Base-by-base conservation (phyloP, 148 eudicot species). In the Rhododendron williamsianum region DNA sequence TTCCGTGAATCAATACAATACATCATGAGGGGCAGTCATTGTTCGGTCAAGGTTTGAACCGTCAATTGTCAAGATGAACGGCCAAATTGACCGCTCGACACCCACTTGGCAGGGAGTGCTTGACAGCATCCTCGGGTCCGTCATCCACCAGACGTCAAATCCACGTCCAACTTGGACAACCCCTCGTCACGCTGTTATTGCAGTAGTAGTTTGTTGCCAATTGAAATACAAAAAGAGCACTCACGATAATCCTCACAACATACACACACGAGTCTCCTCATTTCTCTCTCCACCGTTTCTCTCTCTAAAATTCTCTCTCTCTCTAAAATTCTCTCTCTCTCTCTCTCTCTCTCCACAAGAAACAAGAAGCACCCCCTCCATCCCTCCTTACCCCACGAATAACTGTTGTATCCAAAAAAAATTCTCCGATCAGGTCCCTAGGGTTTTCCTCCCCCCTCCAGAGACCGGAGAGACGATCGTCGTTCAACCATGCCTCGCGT, bases 401-500 rank as follows among this genome's bases (percentile, higher is more conserved):
- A n/a, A n/a, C 69, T 12, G 3, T n/a, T n/a, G 12, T 9, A n/a
- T n/a, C 72, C 4, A 65, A 27, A 27, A 27, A 27, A 27, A 27
- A 27, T 27, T 0, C 69, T 2, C 18, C 10, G 3, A 76, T 76
- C 79, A 21, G n/a, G 41, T 13, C 78, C 43, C 46, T 74, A 74
- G 25, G 46, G 48, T 74, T 74, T 74, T 36, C 36, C 23, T 35
- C 6, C 77, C 4, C 4, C 15, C 38, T 35, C 38, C 11, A 11
- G 33, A 33, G 9, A 73, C 16, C 77, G n/a, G 35, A 11, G 8
- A 8, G 15, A 19, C 23, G 2, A 16, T 15, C 41, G 5, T 18
- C 48, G 19, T 7, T 0, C 21, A 23, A 83, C 54, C 84, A 91
- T 89, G 90, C 87, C 65, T 2, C 89, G 91, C 6, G 10, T 76